phyloP scores from a whole-genome alignment of 2,329 filamentous ascomycete species.

The Beauveria medogensis region DNA sequence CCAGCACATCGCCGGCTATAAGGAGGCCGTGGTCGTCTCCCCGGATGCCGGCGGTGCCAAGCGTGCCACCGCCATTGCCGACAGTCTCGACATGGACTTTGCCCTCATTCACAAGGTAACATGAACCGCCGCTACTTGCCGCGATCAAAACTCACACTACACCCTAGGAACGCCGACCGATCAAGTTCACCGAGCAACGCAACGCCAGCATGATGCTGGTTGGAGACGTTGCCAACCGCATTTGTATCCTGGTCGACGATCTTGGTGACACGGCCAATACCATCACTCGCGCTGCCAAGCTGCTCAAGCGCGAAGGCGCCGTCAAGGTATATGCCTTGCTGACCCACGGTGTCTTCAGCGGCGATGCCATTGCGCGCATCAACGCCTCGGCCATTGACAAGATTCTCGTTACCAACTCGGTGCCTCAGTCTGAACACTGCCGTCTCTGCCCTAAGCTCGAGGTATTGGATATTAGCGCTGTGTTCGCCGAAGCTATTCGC shows the following conservation, averaged over 20 bases:
- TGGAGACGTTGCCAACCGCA: constrained; percentile 71
- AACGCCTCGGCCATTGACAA: constrained; percentile 90
- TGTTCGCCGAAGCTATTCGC: constrained; percentile 93
- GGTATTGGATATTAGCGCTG: constrained; percentile 78
- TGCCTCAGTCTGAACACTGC: constrained; percentile 78
- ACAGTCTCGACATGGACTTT: constrained; percentile 88
- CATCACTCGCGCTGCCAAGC: constrained; percentile 89
- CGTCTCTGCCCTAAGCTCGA: constrained; percentile 78
- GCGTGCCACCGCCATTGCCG: constrained; percentile 88
- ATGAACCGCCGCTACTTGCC: not conserved
- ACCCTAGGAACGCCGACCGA: constrained; percentile 74
- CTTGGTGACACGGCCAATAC: constrained; percentile 95
- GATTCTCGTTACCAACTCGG: constrained; percentile 90
- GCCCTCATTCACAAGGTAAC: constrained; percentile 90
- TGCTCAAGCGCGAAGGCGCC: constrained; percentile 95
- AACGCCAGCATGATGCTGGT: constrained; percentile 96
- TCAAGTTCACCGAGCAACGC: constrained; percentile 77
- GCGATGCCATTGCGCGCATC: constrained; percentile 88
- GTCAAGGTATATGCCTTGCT: constrained; percentile 83
- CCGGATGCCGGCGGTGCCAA: constrained; percentile 96
- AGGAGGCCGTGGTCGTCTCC: constrained; percentile 84
- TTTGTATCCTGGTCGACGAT: constrained; percentile 89
- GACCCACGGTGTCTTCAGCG: constrained; percentile 91
- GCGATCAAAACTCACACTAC: constrained; percentile 16
- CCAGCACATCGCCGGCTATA: constrained; percentile 75